Evolutionary conservation across 305 asterid species (phyloP).

Genomic region (Striga hermonthica): DNA sequence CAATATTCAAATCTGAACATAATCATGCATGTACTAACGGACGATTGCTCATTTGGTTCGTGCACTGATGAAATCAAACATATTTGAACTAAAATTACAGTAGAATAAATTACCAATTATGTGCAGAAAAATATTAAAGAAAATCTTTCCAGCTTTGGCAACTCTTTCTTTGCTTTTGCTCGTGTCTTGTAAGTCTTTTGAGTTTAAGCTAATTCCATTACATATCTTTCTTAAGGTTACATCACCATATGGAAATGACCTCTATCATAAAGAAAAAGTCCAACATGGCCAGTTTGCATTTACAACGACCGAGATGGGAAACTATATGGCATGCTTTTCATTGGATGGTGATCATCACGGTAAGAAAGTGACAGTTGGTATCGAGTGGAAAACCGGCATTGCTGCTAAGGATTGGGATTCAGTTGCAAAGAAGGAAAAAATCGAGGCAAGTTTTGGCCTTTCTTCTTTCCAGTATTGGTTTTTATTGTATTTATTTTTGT

Average conservation of each 20-base stretch:
- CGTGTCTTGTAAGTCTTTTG: background rate
- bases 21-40: no score
- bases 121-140: no score
- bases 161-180: background rate
- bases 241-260: slow-evolving; percentile 43
- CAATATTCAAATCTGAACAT: no score
- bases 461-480: background rate
- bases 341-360: slow-evolving; percentile 30
- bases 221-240: slow-evolving; percentile 37
- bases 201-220: background rate
- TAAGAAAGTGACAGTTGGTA: slow-evolving; percentile 44
- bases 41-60: no score
- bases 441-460: slow-evolving; percentile 33
- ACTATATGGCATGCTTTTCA: slow-evolving; percentile 43
- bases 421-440: slow-evolving; percentile 47
- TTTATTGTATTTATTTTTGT: background rate
- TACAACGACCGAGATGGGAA: slow-evolving; percentile 49
- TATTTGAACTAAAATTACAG: no score
- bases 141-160: background rate
- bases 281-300: slow-evolving; percentile 49
- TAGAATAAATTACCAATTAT: no score
- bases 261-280: slow-evolving; percentile 40
- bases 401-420: slow-evolving; percentile 53
- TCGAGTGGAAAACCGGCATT: slow-evolving; percentile 52
- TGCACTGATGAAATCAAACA: no score